These are phyloP conservation scores for Modicella reniformis DNA, from an alignment of 371 early-diverging fungal species.

Conservation along the genomic window DNA sequence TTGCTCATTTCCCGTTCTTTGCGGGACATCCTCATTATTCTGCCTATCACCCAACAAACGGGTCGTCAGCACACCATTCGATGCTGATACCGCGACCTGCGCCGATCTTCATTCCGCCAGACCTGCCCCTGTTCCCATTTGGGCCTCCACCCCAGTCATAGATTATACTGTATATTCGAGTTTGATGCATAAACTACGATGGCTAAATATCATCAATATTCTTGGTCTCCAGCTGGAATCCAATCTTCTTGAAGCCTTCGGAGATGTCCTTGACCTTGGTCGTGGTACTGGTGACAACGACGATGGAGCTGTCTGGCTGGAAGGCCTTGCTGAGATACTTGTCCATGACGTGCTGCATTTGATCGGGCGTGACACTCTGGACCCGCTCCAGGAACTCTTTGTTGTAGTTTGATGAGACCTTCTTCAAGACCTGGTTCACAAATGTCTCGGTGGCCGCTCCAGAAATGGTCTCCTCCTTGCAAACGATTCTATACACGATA, in stretches of 20 bases:
- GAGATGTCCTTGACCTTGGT: constrained; percentile 61
- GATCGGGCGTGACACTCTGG: constrained; percentile 58
- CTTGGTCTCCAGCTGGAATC: constrained; percentile 50
- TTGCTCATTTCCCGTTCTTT: constrained; percentile 1
- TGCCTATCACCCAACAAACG: background rate
- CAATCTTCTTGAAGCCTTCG: constrained; percentile 51
- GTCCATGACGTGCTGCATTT: constrained; percentile 58
- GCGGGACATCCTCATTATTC: background rate
- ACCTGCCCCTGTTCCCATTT: constrained; percentile 30
- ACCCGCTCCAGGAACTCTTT: constrained; percentile 58
- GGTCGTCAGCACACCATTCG: background rate
- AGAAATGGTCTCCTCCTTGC: constrained; percentile 65
- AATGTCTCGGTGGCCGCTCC: constrained; percentile 70
- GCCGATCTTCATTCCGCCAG: constrained; percentile 37
- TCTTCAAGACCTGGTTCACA: constrained; percentile 66
- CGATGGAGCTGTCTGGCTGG: constrained; percentile 61
- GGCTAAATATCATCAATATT: constrained; percentile 50
- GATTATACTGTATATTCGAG: too few species aligned
- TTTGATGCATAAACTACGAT: too few species aligned
- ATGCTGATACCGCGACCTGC: background rate
- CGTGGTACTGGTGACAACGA: constrained; percentile 66
- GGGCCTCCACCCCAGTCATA: too few species aligned
- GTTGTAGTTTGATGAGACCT: constrained; percentile 65
- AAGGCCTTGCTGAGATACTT: constrained; percentile 71
- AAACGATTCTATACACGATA: constrained; percentile 69